Percentiles rank a stretch among this genome's conserved stretches.
These are phyloP conservation scores for Dovyalis caffra DNA, from an alignment of 345 rosid species.

Conservation along the genomic window DNA sequence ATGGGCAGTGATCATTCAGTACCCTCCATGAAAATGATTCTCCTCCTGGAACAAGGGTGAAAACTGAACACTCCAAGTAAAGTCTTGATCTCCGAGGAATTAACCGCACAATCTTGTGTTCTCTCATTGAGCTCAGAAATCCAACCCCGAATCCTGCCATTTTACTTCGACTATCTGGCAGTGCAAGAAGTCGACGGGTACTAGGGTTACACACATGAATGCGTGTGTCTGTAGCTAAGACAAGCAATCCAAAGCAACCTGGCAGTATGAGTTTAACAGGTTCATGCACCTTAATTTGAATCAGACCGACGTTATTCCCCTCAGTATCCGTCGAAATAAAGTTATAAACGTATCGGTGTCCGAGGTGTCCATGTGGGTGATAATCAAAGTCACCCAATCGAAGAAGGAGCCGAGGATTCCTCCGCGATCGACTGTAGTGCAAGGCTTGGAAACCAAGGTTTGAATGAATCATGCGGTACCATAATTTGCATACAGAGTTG, in stretches of 20 bases:
- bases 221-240: background rate
- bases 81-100: background rate
- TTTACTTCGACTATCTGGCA: background rate
- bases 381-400: background rate
- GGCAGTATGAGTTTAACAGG: conserved; percentile 14
- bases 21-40: background rate
- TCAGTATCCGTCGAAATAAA: background rate
- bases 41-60: background rate
- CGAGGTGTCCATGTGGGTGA: background rate
- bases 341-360: background rate
- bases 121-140: background rate
- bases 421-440: background rate
- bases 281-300: background rate
- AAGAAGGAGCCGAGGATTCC: background rate
- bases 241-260: conserved; percentile 9
- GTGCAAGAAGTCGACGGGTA: background rate
- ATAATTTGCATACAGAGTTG: conserved; percentile 4
- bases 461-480: background rate
- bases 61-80: conserved; percentile 9
- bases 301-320: background rate
- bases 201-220: conserved; percentile 16
- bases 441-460: background rate
- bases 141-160: conserved; percentile 10
- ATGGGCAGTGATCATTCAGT: background rate
- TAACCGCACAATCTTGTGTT: conserved; percentile 5